phyloP scores from a whole-genome alignment of 1,284 basidiomycete species.

The Rhodotorula sp. region DNA sequence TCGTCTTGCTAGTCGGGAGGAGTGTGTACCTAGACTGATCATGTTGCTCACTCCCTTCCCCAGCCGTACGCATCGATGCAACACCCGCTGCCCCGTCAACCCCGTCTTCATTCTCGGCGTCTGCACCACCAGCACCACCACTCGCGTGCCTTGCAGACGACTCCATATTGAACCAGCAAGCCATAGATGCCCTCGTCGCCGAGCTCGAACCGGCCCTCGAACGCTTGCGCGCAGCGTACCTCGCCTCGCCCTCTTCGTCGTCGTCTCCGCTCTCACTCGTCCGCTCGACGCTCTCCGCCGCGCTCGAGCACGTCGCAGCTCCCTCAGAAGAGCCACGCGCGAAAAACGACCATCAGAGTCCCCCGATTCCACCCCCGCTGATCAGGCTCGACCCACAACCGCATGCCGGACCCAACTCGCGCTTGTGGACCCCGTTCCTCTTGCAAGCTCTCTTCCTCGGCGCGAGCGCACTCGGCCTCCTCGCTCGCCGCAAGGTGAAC shows the following conservation, averaged over 20 bases:
- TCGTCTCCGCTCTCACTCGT: slow-evolving; percentile 10
- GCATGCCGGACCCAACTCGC: slow-evolving; percentile 3
- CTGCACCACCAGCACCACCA: no score
- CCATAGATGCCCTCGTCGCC: background rate
- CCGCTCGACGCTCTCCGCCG: background rate
- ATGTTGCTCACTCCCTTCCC: background rate
- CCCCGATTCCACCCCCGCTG: slow-evolving; percentile 26
- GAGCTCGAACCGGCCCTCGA: background rate
- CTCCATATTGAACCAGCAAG: background rate
- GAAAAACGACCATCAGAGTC: background rate
- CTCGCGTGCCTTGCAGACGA: no score
- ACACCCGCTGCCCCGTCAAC: no score
- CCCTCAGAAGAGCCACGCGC: background rate
- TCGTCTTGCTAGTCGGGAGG: no score
- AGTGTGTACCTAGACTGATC: background rate
- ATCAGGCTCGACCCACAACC: slow-evolving; percentile 30
- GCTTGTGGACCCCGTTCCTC: slow-evolving; percentile 30
- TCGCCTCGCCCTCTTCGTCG: background rate
- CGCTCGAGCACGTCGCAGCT: background rate
- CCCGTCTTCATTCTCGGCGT: background rate
- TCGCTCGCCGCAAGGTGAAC: slow-evolving; percentile 16
- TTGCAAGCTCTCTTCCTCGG: slow-evolving; percentile 37
- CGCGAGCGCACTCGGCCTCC: slow-evolving; percentile 32
- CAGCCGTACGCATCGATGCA: slow-evolving; percentile 22
- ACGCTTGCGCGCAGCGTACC: background rate